Conservation (phyloP, 1,284 basidiomycete genomes). For the Kalmanozyma brasiliensis region DNA sequence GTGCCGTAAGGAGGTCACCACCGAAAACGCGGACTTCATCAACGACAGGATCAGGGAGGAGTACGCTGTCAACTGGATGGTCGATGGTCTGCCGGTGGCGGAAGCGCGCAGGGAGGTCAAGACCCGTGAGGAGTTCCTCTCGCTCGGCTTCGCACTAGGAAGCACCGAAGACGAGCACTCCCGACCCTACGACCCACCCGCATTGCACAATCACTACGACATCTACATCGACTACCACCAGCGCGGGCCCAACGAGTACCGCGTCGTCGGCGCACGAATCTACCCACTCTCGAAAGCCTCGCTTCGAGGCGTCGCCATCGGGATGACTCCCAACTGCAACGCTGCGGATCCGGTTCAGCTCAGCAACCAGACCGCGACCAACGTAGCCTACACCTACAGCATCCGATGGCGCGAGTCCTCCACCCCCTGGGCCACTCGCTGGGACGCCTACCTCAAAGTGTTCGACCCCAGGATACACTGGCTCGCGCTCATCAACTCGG, state of each 20-base stretch:
- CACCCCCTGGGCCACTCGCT: slow-evolving; percentile 81
- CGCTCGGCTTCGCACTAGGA: slow-evolving; percentile 69
- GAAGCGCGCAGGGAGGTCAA: slow-evolving; percentile 47
- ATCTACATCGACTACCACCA: slow-evolving; percentile 66
- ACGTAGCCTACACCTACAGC: slow-evolving; percentile 88
- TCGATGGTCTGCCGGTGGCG: slow-evolving; percentile 92
- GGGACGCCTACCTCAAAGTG: slow-evolving; percentile 82
- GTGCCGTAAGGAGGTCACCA: slow-evolving; percentile 75
- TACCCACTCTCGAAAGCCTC: slow-evolving; percentile 56
- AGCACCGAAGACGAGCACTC: slow-evolving; percentile 67
- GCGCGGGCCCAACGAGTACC: slow-evolving; percentile 58
- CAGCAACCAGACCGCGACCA: slow-evolving; percentile 74
- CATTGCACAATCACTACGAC: slow-evolving; percentile 65
- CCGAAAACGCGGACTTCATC: slow-evolving; percentile 86
- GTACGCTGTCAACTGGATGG: slow-evolving; percentile 93
- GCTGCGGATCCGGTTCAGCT: slow-evolving; percentile 51
- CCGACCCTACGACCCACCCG: slow-evolving; percentile 59
- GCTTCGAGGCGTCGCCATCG: slow-evolving; percentile 28
- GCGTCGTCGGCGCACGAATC: slow-evolving; percentile 65
- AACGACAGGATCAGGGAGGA: slow-evolving; percentile 91
- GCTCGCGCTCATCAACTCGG: slow-evolving; percentile 93
- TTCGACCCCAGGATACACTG: slow-evolving; percentile 71
- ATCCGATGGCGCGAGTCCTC: slow-evolving; percentile 88
- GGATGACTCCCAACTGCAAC: slow-evolving; percentile 44
- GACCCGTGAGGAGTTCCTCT: slow-evolving; percentile 73